Conservation (phyloP, 108 stramenopile species). For the Pseudonitzschia multiseries region DNA sequence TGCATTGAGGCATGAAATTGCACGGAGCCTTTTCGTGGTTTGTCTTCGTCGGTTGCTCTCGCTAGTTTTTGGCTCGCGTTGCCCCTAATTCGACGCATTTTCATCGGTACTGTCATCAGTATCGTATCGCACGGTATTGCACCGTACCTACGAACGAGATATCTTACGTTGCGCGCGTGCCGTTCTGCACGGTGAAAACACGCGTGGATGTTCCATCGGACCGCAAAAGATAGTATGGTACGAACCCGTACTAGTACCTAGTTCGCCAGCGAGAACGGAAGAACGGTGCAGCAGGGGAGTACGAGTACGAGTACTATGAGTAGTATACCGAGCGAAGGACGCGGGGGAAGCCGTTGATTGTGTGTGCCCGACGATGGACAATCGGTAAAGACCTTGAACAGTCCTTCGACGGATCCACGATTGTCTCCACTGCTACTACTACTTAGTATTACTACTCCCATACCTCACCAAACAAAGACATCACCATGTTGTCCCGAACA, state of each 20-base stretch:
- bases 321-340: not conserved
- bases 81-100: not conserved
- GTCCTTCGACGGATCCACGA: not conserved
- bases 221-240: not conserved
- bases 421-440: not conserved
- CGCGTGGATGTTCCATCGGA: not conserved
- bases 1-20: slow-evolving; percentile 8
- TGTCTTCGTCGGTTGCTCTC: slow-evolving; percentile 13
- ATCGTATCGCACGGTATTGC: not conserved
- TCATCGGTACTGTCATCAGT: not conserved
- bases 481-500: slow-evolving; percentile 39
- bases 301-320: too few species aligned
- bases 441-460: not conserved
- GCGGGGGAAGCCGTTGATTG: not conserved
- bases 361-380: slow-evolving; percentile 2
- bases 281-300: not conserved
- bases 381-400: not conserved
- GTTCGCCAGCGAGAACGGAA: slow-evolving; percentile 8
- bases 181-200: not conserved
- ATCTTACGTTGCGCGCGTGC: slow-evolving; percentile 14
- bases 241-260: too few species aligned
- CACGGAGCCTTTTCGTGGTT: not conserved
- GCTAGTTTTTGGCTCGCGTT: slow-evolving; percentile 3
- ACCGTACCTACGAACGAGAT: not conserved
- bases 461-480: not conserved